phyloP scores from a whole-genome alignment of 805 yeast species.

The Candida bentonensis region DNA sequence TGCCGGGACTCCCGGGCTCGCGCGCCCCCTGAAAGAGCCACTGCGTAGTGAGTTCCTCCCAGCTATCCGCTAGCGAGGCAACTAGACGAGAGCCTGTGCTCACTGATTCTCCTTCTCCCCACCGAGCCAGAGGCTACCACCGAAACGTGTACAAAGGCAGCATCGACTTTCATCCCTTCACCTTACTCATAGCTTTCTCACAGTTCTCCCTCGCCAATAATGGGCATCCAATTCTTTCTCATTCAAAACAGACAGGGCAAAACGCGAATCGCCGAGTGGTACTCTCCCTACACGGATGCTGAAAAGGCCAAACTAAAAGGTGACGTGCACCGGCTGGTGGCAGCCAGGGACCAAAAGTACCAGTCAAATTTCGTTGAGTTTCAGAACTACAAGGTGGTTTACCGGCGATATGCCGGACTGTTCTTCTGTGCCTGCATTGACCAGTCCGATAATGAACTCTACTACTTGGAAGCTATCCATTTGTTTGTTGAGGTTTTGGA shows the following conservation, averaged over 20 bases:
- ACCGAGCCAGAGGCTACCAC: too few relatives aligned
- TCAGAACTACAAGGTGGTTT: constrained; percentile 54
- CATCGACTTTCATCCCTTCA: too few relatives aligned
- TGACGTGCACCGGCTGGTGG: constrained; percentile 66
- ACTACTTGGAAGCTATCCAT: constrained; percentile 73
- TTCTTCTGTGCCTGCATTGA: constrained; percentile 80
- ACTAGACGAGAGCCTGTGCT: too few relatives aligned
- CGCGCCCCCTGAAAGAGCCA: too few relatives aligned
- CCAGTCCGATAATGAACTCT: constrained; percentile 64
- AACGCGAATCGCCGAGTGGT: constrained; percentile 77
- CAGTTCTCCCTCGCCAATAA: too few relatives aligned
- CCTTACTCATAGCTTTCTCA: too few relatives aligned
- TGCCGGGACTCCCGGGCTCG: too few relatives aligned
- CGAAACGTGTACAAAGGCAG: too few relatives aligned
- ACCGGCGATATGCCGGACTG: constrained; percentile 82
- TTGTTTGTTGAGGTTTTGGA: constrained; percentile 81
- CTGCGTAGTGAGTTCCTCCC: too few relatives aligned
- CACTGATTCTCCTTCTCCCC: too few relatives aligned
- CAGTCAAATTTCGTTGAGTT: constrained; percentile 74
- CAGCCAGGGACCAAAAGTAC: constrained; percentile 69
- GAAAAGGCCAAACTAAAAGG: constrained; percentile 36
- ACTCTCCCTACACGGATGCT: constrained; percentile 28
- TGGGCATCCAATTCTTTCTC: constrained; percentile 70
- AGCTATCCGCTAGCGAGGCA: too few relatives aligned
- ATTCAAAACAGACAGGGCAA: constrained; percentile 92